Evolutionary conservation across 345 rosid genomes (phyloP), one percentile per base, ranked within the genome.

Genomic region (Lagerstroemia speciosa): DNA sequence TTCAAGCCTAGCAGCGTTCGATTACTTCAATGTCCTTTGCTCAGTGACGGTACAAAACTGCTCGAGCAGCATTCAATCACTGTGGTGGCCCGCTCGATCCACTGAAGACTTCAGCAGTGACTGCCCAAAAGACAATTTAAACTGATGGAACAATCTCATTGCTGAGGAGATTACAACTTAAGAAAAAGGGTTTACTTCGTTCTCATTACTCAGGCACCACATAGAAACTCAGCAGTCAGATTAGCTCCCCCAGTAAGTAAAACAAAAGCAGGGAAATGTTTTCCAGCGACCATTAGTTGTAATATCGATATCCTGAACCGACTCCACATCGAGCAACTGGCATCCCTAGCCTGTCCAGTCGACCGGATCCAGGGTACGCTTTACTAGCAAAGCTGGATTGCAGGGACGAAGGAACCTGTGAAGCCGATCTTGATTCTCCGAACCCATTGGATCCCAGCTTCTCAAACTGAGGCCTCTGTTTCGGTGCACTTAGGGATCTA

Each of bases 321-420:
- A 17, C 27, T 29, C 67, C 67, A 1, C 60, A 53, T 11, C 66
- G 73, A 32, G 82, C 84, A 37, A 88, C 37, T 0, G 97, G 97
- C 98, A 92, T 85, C 45, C 98, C 99, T 0, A 88, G 83, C 69
- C 80, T 84, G 85, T 94, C 97, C 81, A 94, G 75, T 41, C 90
- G 91, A 64, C 99, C 99, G 0, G 96, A 95, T 38, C 99, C 99
- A 0, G 97, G 98, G 69, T 95, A 95, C 11, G 91, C 98, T 73
- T 86, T 95, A 75, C 74, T 85, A 17, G 84, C 66, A 40, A 86
- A 90, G 71, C 67, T 90, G 15, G 89, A 75, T 27, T 84, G 87
- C 78, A 86, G 43, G 16, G 79, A 77, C 53, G 88, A 77, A 57
- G 88, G 78, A 36, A 78, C 81, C 65, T 79, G 92, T 1, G 80